Evolutionary conservation across 345 rosid species (phyloP).

Genomic region (Salix koriyanagi): DNA sequence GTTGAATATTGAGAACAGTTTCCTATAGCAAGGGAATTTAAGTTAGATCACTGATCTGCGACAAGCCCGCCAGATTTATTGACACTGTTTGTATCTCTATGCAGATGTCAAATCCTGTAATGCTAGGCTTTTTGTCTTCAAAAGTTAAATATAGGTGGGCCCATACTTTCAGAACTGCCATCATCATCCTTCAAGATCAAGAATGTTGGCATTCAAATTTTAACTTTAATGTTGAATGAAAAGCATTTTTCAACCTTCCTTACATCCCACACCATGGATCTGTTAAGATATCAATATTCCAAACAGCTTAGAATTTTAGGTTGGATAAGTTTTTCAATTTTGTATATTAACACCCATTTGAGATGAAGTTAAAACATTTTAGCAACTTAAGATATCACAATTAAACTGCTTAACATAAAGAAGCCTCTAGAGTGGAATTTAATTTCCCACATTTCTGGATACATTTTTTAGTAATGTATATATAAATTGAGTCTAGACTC

Average conservation of each 20-base stretch:
- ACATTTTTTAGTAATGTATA: not conserved
- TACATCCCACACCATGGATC: not conserved
- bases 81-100: not conserved
- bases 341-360: not conserved
- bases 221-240: not conserved
- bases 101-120: not conserved
- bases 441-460: not conserved
- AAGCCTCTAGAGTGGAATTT: not conserved
- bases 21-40: not conserved
- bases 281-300: not conserved
- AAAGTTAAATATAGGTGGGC: not conserved
- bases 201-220: not conserved
- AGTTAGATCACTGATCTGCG: not conserved
- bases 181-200: not conserved
- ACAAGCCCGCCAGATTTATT: not conserved
- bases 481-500: not conserved
- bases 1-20: not conserved
- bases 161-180: not conserved
- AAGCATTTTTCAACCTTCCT: not conserved
- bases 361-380: not conserved
- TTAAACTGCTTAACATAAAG: not conserved
- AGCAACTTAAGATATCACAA: not conserved
- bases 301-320: not conserved
- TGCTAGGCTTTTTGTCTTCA: too few relatives aligned
- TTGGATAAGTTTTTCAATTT: not conserved